Conservation (phyloP, 257 asterid species). For the Orobanche coerulescens region DNA sequence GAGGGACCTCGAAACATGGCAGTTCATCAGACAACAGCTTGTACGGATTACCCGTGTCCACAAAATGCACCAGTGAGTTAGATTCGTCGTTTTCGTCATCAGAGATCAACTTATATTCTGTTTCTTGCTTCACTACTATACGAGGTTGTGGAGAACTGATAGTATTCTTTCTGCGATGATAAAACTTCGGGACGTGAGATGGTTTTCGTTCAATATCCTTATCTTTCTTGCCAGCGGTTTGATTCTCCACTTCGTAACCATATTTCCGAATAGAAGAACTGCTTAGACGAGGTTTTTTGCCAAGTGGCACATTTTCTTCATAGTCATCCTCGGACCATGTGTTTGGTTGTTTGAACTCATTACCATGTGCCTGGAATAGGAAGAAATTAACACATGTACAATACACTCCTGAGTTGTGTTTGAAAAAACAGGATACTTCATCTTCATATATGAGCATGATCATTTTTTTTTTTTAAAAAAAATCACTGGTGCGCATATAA, state of each 20-base stretch:
- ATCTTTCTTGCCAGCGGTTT: constrained; percentile 13
- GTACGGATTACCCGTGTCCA: not conserved
- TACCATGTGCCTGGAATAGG: not conserved
- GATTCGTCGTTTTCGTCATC: constrained; percentile 16
- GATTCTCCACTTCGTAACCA: constrained; percentile 6
- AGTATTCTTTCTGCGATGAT: constrained; percentile 20
- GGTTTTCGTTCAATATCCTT: constrained; percentile 12
- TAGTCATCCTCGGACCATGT: constrained; percentile 17
- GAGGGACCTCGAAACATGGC: constrained; percentile 20
- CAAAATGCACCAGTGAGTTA: not conserved
- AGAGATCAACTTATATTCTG: constrained; percentile 10
- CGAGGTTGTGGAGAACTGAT: constrained; percentile 20
- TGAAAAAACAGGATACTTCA: not conserved
- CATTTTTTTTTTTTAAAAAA: no score
- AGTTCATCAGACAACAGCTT: constrained; percentile 8
- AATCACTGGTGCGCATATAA: no score
- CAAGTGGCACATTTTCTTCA: constrained; percentile 32
- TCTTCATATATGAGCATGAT: not conserved
- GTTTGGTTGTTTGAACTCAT: not conserved
- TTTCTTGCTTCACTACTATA: constrained; percentile 6
- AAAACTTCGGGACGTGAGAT: not conserved
- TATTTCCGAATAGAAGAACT: constrained; percentile 11
- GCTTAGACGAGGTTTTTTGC: constrained; percentile 24
- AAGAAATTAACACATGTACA: not conserved
- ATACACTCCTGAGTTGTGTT: not conserved